Base-by-base conservation (phyloP, 177 flowering plant genomes). In the Vitis hybrid region DNA sequence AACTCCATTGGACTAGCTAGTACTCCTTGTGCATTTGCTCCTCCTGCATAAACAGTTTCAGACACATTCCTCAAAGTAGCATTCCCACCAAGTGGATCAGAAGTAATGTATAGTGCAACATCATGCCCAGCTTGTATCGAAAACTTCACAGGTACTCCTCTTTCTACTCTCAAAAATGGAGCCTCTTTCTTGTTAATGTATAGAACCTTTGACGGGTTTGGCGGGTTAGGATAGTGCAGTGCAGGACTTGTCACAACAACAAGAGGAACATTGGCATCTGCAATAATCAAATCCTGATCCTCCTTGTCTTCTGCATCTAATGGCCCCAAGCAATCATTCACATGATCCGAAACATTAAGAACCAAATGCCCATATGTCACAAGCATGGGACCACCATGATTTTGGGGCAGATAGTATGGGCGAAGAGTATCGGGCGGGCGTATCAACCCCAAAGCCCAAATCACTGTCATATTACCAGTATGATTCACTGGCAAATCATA, bases 61-160 rank as follows among this genome's bases (percentile, higher is more conserved):
- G 90, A 81, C 72, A 19, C 46, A 65, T 91, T 93, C 76, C 99
- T 89, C 61, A 69, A 56, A 11, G 98, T 91, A 2, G 98, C 95
- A 82, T 94, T 94, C 19, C 99, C 99, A 62, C 99, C 99, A 54
- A 94, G 73, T 9, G 84, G 82, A 73, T 93, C 99, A 21, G 98
- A 94, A 17, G 99, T 93, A 60, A 94, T 75, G 76, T 93, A 94
- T 6, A 94, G 71, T 2, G 97, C 93, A 70, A 94, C 97, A 79
- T 91, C 90, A 82, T 94, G 99, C 14, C 99, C 98, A 11, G 99
- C 99, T 75, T 93, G 97, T 64, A 93, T 81, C 1, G 97, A 93
- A 66, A 94, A 94, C 74, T 77, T 91, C 70, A 94, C 93, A 9
- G 89, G 87, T 54, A 93, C 99, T 27, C 99, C 99, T 80, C 99